phyloP scores from a whole-genome alignment of 83 land plant species.

The Larix sibirica region DNA sequence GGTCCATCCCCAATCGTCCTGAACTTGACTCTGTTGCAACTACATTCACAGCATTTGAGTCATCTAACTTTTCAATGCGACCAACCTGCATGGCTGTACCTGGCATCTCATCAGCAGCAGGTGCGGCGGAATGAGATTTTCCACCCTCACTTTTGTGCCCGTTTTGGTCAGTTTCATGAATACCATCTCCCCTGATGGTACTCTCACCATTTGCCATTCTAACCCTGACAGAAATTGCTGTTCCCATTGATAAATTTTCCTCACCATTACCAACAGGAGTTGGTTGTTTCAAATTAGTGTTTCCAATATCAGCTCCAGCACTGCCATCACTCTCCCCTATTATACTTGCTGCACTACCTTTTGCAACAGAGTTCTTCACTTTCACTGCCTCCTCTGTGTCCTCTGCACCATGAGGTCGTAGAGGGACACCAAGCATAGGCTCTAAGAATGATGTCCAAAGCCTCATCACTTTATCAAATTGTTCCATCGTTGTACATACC shows the following conservation, averaged over 20 bases:
- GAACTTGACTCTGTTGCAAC: conserved; percentile 26
- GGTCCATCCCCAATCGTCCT: conserved; percentile 25
- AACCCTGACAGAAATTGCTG: conserved; percentile 17
- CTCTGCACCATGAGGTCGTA: conserved; percentile 49
- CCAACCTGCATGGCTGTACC: conserved; percentile 20
- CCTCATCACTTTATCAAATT: conserved; percentile 61
- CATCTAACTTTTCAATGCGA: conserved; percentile 22
- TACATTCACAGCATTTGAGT: conserved; percentile 22
- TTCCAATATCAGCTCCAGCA: conserved; percentile 35
- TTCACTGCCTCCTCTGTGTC: conserved; percentile 58
- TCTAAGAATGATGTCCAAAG: conserved; percentile 67
- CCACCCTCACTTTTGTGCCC: conserved; percentile 22
- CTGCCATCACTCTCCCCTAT: conserved; percentile 48
- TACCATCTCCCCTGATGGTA: conserved; percentile 41
- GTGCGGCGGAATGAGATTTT: conserved; percentile 19
- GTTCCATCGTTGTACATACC: conserved; percentile 58
- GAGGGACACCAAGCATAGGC: conserved; percentile 62
- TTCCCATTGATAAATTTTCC: conserved; percentile 18
- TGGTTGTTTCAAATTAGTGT: conserved; percentile 25
- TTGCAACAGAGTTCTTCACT: conserved; percentile 14
- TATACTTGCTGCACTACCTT: conserved; percentile 23
- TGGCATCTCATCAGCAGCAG: conserved; percentile 40
- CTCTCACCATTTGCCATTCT: conserved; percentile 37
- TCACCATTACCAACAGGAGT: conserved; percentile 25
- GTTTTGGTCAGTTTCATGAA: conserved; percentile 26